These are phyloP conservation scores for Aspergillus thermomutatus DNA, from an alignment of 2,329 filamentous ascomycete genomes.

Conservation along the genomic window DNA sequence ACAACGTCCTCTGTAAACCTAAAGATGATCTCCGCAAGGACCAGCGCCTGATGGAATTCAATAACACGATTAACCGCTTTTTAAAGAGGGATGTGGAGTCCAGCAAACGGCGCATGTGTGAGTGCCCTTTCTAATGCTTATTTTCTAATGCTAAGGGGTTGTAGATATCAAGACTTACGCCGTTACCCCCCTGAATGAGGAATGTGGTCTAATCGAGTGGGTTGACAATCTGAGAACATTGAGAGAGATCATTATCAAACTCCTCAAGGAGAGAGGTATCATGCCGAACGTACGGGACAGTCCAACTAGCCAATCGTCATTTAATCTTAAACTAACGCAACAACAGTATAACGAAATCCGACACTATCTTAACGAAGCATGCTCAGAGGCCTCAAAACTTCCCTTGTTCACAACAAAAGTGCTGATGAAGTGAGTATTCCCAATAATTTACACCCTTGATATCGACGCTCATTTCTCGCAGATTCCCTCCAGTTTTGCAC, in stretches of 20 bases:
- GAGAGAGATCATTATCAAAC: constrained; percentile 78
- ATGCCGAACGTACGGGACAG: constrained; percentile 41
- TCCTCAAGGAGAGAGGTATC: constrained; percentile 74
- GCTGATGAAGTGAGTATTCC: constrained; percentile 40
- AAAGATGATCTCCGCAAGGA: constrained; percentile 98
- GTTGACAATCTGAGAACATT: constrained; percentile 93
- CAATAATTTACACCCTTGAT: background rate
- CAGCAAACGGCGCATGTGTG: constrained; percentile 77
- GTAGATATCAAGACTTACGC: constrained; percentile 88
- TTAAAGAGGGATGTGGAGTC: constrained; percentile 89
- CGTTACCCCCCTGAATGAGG: constrained; percentile 93
- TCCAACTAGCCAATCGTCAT: background rate
- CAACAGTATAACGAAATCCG: constrained; percentile 66
- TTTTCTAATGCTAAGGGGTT: constrained; percentile 9
- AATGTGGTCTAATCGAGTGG: constrained; percentile 98
- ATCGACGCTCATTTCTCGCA: constrained; percentile 25
- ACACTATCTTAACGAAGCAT: constrained; percentile 61
- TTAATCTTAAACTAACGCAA: constrained; percentile 4
- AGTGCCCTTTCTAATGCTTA: constrained; percentile 14
- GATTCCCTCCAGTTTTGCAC: constrained; percentile 80
- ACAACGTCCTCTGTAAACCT: constrained; percentile 92
- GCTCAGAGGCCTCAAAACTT: constrained; percentile 60
- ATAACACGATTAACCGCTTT: constrained; percentile 93
- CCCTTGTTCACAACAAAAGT: constrained; percentile 68
- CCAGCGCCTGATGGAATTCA: constrained; percentile 98